These are phyloP conservation scores for Tricholoma furcatifolium DNA, from an alignment of 768 basidiomycete species.

Conservation along the genomic window DNA sequence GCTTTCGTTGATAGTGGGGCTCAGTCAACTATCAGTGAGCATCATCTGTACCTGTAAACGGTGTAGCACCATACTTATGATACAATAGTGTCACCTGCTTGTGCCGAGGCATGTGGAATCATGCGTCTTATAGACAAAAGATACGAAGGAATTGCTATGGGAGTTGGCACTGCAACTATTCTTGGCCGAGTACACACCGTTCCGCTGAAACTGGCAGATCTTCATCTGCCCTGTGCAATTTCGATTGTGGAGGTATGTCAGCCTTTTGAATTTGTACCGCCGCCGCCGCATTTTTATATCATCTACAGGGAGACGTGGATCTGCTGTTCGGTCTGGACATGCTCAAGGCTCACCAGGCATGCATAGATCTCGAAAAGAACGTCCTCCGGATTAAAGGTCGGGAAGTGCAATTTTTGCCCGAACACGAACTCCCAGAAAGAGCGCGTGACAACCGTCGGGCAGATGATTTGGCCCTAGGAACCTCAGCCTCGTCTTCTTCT, in stretches of 20 bases:
- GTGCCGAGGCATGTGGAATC: constrained; percentile 88
- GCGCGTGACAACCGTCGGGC: constrained; percentile 37
- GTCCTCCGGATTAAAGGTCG: constrained; percentile 90
- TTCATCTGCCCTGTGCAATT: constrained; percentile 86
- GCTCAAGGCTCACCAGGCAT: constrained; percentile 96
- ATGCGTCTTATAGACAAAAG: constrained; percentile 91
- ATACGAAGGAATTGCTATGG: constrained; percentile 86
- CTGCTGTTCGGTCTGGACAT: constrained; percentile 99
- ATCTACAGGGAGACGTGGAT: constrained; percentile 80
- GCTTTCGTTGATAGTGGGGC: constrained; percentile 99
- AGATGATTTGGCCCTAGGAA: too few relatives aligned
- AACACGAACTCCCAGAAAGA: constrained; percentile 92
- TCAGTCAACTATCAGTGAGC: constrained; percentile 92
- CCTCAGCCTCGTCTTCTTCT: too few relatives aligned
- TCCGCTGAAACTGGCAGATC: constrained; percentile 83
- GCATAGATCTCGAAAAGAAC: constrained; percentile 88
- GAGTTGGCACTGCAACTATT: constrained; percentile 94
- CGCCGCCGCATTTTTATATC: not conserved
- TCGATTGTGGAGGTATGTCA: constrained; percentile 85
- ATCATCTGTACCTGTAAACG: constrained; percentile 2
- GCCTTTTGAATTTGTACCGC: not conserved
- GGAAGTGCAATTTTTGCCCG: constrained; percentile 85
- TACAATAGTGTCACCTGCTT: constrained; percentile 80
- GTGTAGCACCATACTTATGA: not conserved
- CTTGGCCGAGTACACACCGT: constrained; percentile 93